Evolutionary conservation across 2,329 filamentous ascomycete genomes (phyloP).

Genomic region (Waltergamsia citrina): DNA sequence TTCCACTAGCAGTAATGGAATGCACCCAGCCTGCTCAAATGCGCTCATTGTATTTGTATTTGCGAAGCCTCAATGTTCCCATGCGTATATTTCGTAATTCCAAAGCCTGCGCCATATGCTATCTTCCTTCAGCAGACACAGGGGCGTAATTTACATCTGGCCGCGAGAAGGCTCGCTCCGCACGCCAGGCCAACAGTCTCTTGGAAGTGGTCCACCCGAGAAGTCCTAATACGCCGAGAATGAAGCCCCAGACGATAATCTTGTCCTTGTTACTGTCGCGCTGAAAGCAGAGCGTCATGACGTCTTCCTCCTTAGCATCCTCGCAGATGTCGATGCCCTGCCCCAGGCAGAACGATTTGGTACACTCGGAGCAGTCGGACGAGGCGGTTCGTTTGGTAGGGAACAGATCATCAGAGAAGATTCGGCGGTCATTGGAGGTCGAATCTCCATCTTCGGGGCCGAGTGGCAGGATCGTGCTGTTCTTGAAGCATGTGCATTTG

Average conservation of each 20-base stretch:
- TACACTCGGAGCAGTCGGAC: conserved; percentile 50
- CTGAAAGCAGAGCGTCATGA: conserved; percentile 56
- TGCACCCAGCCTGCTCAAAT: no score
- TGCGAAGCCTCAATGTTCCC: no score
- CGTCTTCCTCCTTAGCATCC: conserved; percentile 50
- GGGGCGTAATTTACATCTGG: conserved; percentile 18
- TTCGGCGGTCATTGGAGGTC: neutral
- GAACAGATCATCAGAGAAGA: conserved; percentile 8
- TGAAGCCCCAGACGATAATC: conserved; percentile 57
- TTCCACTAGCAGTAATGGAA: no score
- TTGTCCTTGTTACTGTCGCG: conserved; percentile 58
- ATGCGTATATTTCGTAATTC: no score
- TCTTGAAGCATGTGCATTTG: conserved; percentile 63
- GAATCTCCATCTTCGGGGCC: conserved; percentile 25
- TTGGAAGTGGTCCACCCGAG: conserved; percentile 50
- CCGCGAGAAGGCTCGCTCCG: conserved; percentile 20
- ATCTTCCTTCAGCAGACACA: conserved; percentile 9
- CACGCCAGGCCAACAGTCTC: conserved; percentile 32
- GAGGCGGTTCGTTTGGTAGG: conserved; percentile 4
- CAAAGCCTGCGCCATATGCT: no score
- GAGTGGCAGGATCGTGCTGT: conserved; percentile 57
- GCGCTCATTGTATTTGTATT: no score
- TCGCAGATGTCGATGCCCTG: conserved; percentile 55
- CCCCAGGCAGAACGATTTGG: conserved; percentile 53
- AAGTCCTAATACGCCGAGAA: conserved; percentile 47